Evolutionary conservation across 2,329 filamentous ascomycete genomes (phyloP).

Genomic region (Penicillium sp.): DNA sequence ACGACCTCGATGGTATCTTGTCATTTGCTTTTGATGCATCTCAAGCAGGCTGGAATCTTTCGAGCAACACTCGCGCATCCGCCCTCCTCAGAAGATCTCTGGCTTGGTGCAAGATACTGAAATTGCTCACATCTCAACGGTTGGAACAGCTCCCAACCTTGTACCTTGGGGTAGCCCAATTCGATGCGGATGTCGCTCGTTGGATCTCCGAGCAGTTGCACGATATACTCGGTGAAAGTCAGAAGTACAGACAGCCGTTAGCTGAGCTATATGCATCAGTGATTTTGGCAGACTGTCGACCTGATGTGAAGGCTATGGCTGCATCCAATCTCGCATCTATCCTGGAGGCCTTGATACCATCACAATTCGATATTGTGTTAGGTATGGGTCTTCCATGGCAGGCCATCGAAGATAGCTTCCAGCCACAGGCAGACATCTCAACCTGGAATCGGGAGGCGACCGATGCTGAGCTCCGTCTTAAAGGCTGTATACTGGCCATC

Average conservation of each 20-base stretch:
- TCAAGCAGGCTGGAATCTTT: slow-evolving; percentile 25
- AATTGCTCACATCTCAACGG: slow-evolving; percentile 20
- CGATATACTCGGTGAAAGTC: slow-evolving; percentile 21
- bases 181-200: slow-evolving; percentile 34
- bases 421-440: slow-evolving; percentile 21
- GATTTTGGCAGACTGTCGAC: slow-evolving; percentile 26
- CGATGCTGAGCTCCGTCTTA: slow-evolving; percentile 37
- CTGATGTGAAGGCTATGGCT: slow-evolving; percentile 30
- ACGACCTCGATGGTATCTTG: slow-evolving; percentile 29
- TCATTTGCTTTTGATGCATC: slow-evolving; percentile 28
- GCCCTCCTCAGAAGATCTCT: slow-evolving; percentile 38
- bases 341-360: slow-evolving; percentile 29
- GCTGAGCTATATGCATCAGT: slow-evolving; percentile 32
- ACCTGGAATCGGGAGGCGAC: slow-evolving; percentile 38
- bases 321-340: slow-evolving; percentile 35
- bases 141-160: slow-evolving; percentile 22
- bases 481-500: slow-evolving; percentile 37
- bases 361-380: slow-evolving; percentile 13
- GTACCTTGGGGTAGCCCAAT: slow-evolving; percentile 25
- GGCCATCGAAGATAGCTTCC: slow-evolving; percentile 26
- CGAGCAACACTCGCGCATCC: slow-evolving; percentile 31
- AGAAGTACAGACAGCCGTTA: slow-evolving; percentile 23
- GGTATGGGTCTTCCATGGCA: slow-evolving; percentile 30
- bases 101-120: slow-evolving; percentile 31
- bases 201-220: slow-evolving; percentile 37